Percentiles rank a stretch among this genome's conserved stretches.
Evolutionary conservation across 345 rosid genomes (phyloP).

Genomic region (Salix brachista): DNA sequence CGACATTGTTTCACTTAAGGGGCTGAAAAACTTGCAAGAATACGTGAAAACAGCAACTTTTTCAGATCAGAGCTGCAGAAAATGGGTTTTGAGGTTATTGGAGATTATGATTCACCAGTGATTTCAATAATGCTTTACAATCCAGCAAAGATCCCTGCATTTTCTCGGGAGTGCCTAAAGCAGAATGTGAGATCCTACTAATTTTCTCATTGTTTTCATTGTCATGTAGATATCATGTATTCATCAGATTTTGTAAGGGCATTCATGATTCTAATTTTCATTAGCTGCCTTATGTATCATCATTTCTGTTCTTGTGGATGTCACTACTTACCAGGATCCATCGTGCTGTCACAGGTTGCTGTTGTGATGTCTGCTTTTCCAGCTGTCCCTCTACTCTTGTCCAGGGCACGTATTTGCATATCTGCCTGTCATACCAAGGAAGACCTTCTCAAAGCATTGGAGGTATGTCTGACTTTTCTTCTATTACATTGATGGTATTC

Average conservation of each 20-base stretch:
- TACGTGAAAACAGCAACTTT: conserved; percentile 93
- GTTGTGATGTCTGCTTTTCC: conserved; percentile 19
- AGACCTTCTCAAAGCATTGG: conserved; percentile 63
- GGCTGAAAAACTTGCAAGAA: conserved; percentile 81
- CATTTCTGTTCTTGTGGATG: background rate
- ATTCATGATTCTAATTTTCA: background rate
- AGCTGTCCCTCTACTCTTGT: conserved; percentile 46
- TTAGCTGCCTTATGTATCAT: background rate
- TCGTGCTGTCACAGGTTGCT: conserved; percentile 17
- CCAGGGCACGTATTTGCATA: conserved; percentile 82
- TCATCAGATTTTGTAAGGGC: background rate
- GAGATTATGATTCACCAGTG: conserved; percentile 95
- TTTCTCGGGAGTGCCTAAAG: conserved; percentile 84
- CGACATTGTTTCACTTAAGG: conserved; percentile 36
- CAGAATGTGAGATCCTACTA: conserved; percentile 45
- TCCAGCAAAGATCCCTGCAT: conserved; percentile 94
- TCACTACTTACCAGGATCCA: background rate
- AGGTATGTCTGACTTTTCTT: conserved; percentile 31
- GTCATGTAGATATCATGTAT: background rate
- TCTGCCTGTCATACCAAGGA: conserved; percentile 73
- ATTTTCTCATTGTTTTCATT: background rate
- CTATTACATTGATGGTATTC: background rate
- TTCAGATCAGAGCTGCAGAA: conserved; percentile 85
- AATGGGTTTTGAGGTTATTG: conserved; percentile 97
- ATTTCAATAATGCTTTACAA: conserved; percentile 99